Evolutionary conservation across 2,329 filamentous ascomycete species (phyloP).

Genomic region (Alternaria novae-zelandiae): DNA sequence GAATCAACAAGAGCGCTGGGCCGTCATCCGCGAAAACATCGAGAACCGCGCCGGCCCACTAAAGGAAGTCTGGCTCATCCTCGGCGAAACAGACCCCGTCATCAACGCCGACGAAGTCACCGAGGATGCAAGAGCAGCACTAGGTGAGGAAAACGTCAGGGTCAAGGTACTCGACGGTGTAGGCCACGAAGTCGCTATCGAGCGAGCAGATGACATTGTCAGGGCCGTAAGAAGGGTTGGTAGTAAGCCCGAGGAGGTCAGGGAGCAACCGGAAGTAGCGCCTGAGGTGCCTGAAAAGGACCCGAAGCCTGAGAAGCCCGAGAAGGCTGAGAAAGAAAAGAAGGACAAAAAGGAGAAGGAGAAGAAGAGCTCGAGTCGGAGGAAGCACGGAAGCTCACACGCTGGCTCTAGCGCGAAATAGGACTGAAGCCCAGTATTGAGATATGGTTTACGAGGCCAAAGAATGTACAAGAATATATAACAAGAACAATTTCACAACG

Average conservation of each 20-base stretch:
- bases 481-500: neutral
- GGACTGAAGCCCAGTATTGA: neutral
- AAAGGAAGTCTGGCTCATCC: constrained; percentile 66
- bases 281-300: neutral
- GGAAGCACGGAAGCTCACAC: constrained; percentile 14
- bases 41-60: constrained; percentile 45
- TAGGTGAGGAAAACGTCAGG: constrained; percentile 65
- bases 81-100: constrained; percentile 71
- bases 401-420: constrained; percentile 12
- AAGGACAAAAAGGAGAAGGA: constrained; percentile 8
- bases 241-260: constrained; percentile 1
- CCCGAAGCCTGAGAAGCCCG: neutral
- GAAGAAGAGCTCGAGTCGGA: constrained; percentile 14
- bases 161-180: constrained; percentile 62
- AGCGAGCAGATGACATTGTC: constrained; percentile 65
- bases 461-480: constrained; percentile 5
- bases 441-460: neutral
- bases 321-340: constrained; percentile 5
- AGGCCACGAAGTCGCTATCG: constrained; percentile 74
- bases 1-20: constrained; percentile 68
- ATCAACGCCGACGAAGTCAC: constrained; percentile 69
- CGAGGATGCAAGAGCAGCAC: constrained; percentile 63
- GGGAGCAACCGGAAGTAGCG: constrained; percentile 5
- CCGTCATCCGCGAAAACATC: constrained; percentile 55
- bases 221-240: constrained; percentile 10